phyloP scores from a whole-genome alignment of 2,329 filamentous ascomycete species.

The Xylariaceae sp. region DNA sequence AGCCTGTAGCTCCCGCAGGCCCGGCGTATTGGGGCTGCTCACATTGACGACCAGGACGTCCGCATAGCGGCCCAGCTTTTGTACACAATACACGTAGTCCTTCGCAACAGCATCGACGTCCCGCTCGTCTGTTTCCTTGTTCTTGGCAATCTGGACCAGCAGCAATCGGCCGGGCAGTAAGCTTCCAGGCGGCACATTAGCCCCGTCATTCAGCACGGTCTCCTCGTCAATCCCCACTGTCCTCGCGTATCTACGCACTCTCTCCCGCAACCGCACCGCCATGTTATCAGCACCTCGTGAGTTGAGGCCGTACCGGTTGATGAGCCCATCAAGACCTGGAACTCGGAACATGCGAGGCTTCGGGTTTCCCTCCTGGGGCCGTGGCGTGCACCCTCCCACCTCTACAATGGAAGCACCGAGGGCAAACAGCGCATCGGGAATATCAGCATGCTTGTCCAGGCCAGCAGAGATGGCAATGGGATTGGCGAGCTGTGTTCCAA shows the following conservation, averaged over 20 bases:
- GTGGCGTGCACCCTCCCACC: conserved; percentile 82
- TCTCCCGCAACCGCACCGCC: conserved; percentile 69
- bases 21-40: conserved; percentile 92
- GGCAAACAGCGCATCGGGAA: conserved; percentile 78
- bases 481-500: conserved; percentile 71
- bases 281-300: conserved; percentile 84
- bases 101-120: conserved; percentile 77
- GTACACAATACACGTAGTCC: conserved; percentile 85
- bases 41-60: conserved; percentile 98
- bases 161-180: conserved; percentile 70
- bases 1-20: conserved; percentile 80
- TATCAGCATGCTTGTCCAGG: conserved; percentile 88
- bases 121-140: conserved; percentile 81
- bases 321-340: conserved; percentile 75
- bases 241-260: conserved; percentile 72
- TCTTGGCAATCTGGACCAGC: conserved; percentile 93
- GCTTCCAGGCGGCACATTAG: conserved; percentile 76
- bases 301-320: conserved; percentile 96
- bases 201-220: conserved; percentile 70
- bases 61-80: conserved; percentile 76
- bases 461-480: conserved; percentile 94
- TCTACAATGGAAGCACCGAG: conserved; percentile 85
- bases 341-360: conserved; percentile 84
- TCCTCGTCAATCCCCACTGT: conserved; percentile 64
- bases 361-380: conserved; percentile 83